These are phyloP conservation scores for Halteria grandinella DNA, from an alignment of 73 alveolate genomes.

Conservation along the genomic window DNA sequence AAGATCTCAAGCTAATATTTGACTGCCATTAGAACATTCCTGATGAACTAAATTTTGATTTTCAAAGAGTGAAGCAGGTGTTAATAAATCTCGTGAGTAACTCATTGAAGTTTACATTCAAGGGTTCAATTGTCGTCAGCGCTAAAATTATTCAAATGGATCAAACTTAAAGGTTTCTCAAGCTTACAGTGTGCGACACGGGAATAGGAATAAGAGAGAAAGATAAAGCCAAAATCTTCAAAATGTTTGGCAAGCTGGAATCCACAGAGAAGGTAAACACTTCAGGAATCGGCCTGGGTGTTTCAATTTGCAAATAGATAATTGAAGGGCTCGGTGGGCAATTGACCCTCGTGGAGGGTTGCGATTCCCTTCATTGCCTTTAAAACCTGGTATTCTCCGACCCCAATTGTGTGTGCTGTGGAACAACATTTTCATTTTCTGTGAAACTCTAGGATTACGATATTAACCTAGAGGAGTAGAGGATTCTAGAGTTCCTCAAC, in stretches of 20 bases:
- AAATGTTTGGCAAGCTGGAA: slow-evolving; percentile 63
- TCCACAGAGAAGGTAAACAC: slow-evolving; percentile 47
- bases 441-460: too few species aligned
- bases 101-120: slow-evolving; percentile 14
- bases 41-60: background rate
- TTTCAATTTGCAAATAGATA: slow-evolving; percentile 44
- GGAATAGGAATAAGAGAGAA: slow-evolving; percentile 63
- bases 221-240: slow-evolving; percentile 47
- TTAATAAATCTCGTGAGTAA: slow-evolving; percentile 5
- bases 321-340: slow-evolving; percentile 13
- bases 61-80: slow-evolving; percentile 1
- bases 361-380: too few species aligned
- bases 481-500: too few species aligned
- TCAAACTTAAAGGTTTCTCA: background rate
- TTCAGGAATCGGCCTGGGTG: slow-evolving; percentile 69
- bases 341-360: background rate
- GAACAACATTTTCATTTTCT: too few species aligned
- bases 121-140: slow-evolving; percentile 10
- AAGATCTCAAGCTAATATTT: background rate
- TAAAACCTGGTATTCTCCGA: too few species aligned
- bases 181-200: slow-evolving; percentile 49
- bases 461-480: too few species aligned
- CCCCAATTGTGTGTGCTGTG: too few species aligned
- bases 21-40: background rate
- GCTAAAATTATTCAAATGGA: background rate